Percentiles rank a stretch among this genome's conserved stretches.
Evolutionary conservation across 2,329 filamentous ascomycete genomes (phyloP).

Genomic region (Alternaria brassicicola): DNA sequence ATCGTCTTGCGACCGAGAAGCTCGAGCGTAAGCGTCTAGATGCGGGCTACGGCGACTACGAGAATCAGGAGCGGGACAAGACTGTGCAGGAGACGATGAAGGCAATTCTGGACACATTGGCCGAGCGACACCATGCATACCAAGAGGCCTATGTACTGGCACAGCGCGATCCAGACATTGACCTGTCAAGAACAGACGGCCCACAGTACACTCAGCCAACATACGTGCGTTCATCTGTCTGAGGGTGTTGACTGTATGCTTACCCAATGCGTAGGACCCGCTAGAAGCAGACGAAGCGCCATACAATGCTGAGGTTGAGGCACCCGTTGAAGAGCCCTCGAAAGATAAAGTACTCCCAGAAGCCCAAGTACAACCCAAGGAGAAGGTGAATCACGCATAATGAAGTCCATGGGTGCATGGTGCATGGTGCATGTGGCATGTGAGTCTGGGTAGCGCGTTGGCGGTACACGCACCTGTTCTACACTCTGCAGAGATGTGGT

Average conservation of each 20-base stretch:
- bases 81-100: conserved; percentile 79
- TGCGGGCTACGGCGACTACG: conserved; percentile 74
- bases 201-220: conserved; percentile 34
- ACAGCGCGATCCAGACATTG: conserved; percentile 55
- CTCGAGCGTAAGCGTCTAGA: conserved; percentile 70
- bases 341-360: conserved; percentile 4
- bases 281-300: conserved; percentile 24
- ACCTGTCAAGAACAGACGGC: conserved; percentile 32
- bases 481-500: background rate
- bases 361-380: conserved; percentile 17
- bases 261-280: conserved; percentile 23
- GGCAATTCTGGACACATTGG: conserved; percentile 81
- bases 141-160: conserved; percentile 72
- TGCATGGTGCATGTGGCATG: background rate
- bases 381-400: conserved; percentile 21
- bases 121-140: conserved; percentile 89
- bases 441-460: background rate
- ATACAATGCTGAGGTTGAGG: conserved; percentile 5
- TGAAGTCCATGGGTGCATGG: background rate
- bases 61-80: conserved; percentile 67
- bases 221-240: conserved; percentile 26
- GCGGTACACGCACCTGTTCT: background rate
- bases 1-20: conserved; percentile 80
- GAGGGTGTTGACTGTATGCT: background rate
- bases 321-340: background rate